These are phyloP conservation scores for Zymoseptoria crescenta DNA, from an alignment of 2,329 filamentous ascomycete species.

Conservation along the genomic window DNA sequence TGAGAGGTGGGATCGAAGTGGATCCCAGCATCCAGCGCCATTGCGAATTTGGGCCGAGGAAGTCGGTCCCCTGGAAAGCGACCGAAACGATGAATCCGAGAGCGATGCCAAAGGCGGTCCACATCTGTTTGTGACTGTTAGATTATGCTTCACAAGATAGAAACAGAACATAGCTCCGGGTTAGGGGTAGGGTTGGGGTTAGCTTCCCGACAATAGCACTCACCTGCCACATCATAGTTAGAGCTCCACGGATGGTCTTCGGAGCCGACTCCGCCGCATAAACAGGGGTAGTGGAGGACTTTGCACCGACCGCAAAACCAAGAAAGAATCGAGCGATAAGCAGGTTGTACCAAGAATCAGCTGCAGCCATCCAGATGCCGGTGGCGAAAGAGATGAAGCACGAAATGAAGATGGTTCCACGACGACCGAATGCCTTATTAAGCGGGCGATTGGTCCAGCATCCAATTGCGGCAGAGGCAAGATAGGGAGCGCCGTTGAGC, in stretches of 20 bases:
- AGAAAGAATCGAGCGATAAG: conserved; percentile 62
- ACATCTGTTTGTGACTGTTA: conserved; percentile 6
- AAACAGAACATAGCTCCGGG: no score
- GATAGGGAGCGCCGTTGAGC: conserved; percentile 55
- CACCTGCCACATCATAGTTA: conserved; percentile 43
- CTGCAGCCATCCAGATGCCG: conserved; percentile 56
- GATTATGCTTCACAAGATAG: not conserved
- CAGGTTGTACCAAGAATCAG: conserved; percentile 64
- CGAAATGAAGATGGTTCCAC: conserved; percentile 68
- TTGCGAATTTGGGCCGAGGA: conserved; percentile 17
- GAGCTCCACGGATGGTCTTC: conserved; percentile 33
- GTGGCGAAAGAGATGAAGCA: conserved; percentile 59
- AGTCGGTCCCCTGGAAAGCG: conserved; percentile 27
- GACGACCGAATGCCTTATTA: conserved; percentile 61
- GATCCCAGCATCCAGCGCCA: conserved; percentile 27
- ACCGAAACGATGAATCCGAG: conserved; percentile 37
- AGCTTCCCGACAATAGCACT: no score
- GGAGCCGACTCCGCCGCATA: conserved; percentile 35
- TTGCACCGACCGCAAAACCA: conserved; percentile 45
- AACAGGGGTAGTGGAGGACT: conserved; percentile 35
- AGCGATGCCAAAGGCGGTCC: conserved; percentile 40
- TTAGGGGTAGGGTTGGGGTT: no score
- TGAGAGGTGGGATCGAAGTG: conserved; percentile 34
- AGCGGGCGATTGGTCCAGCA: conserved; percentile 69
- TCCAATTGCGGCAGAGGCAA: conserved; percentile 60